Percentiles rank a stretch among this genome's conserved stretches.
Conservation (phyloP, 192 early-diverging fungal genomes). For the Coemansia sp. region DNA sequence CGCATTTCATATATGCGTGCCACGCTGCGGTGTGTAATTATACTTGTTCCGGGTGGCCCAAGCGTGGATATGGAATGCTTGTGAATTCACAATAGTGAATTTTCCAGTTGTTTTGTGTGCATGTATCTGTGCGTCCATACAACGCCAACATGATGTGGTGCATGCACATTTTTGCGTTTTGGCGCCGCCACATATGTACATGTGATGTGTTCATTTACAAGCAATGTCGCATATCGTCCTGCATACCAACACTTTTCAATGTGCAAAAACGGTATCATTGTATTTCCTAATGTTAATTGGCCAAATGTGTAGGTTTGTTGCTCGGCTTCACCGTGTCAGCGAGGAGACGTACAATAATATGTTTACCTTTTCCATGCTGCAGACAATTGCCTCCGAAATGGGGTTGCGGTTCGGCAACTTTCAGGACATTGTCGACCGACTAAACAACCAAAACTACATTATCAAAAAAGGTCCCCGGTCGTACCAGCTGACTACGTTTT, state of each 20-base stretch:
- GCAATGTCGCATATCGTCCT: too few species aligned
- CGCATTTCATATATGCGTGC: constrained; percentile 16
- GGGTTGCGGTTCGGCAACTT: constrained; percentile 58
- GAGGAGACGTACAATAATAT: constrained; percentile 61
- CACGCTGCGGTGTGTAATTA: constrained; percentile 4
- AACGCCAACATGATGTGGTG: not conserved
- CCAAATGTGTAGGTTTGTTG: constrained; percentile 46
- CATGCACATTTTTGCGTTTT: not conserved
- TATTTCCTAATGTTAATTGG: too few species aligned
- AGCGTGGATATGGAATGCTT: not conserved
- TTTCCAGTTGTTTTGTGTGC: not conserved
- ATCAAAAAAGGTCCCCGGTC: constrained; percentile 65
- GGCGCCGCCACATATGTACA: not conserved
- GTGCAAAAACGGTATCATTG: too few species aligned
- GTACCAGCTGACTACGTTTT: constrained; percentile 59
- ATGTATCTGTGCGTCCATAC: not conserved
- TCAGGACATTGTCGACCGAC: constrained; percentile 61
- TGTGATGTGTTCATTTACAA: not conserved
- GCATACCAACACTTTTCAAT: too few species aligned
- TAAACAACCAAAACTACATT: constrained; percentile 74
- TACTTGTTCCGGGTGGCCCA: not conserved
- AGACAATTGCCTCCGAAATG: constrained; percentile 56
- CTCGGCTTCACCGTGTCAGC: constrained; percentile 58
- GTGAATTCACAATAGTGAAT: not conserved
- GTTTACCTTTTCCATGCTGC: constrained; percentile 67